A percentile compares a stretch with the other conserved stretches of the same genome.
Conservation (phyloP, 441 rosid genomes). For the Francoa sonchifolia region DNA sequence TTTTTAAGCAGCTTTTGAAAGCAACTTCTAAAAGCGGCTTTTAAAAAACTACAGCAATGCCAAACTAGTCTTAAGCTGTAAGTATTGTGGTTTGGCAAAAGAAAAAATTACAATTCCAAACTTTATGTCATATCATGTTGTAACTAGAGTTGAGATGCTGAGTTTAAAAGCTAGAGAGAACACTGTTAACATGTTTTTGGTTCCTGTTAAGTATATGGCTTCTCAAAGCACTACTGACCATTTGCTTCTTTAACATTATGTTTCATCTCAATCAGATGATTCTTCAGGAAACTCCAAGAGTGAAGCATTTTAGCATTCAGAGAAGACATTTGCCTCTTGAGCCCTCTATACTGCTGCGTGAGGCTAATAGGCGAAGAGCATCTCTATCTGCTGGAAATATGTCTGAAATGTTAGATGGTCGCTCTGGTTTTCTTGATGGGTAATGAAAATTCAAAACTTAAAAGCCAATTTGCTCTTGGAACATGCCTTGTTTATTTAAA, state of each 20-base stretch:
- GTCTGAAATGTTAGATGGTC: constrained; percentile 66
- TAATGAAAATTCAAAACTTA: constrained; percentile 22
- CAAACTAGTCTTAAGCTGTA: too few species aligned
- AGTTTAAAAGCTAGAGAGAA: background rate
- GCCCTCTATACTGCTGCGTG: constrained; percentile 86
- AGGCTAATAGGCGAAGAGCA: constrained; percentile 95
- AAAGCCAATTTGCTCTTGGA: background rate
- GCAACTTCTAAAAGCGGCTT: too few species aligned
- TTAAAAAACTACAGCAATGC: too few species aligned
- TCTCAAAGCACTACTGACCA: background rate
- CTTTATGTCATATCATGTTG: too few species aligned
- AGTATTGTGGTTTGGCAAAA: too few species aligned
- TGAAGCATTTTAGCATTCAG: constrained; percentile 79
- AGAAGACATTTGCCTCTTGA: constrained; percentile 89
- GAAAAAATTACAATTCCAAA: too few species aligned
- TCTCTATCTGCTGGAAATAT: constrained; percentile 95
- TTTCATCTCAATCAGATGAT: constrained; percentile 35
- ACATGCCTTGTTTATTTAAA: background rate
- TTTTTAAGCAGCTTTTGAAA: too few species aligned
- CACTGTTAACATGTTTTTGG: background rate
- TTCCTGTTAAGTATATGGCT: background rate
- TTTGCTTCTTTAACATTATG: background rate
- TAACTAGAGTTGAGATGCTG: background rate
- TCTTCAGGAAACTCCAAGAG: constrained; percentile 65
- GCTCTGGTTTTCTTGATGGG: constrained; percentile 57